A percentile compares a stretch with the other conserved stretches of the same genome.
phyloP scores from a whole-genome alignment of 2,329 filamentous ascomycete species.

The Fusarium sp. region DNA sequence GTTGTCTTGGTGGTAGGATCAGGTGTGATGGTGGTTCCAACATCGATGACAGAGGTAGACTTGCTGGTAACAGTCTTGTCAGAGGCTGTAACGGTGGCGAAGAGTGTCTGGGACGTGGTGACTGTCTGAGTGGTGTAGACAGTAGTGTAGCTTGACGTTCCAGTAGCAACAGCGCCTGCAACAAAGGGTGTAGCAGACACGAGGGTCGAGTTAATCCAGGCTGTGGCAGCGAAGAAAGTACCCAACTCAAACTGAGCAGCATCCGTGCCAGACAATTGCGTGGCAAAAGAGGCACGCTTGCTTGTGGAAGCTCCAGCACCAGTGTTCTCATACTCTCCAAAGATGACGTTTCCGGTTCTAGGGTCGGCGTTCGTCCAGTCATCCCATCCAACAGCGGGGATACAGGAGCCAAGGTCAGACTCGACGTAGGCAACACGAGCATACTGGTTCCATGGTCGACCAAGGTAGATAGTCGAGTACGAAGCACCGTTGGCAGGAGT shows the following conservation, averaged over 20 bases:
- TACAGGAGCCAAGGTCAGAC: conserved; percentile 24
- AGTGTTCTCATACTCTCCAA: conserved; percentile 37
- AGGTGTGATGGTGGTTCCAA: conserved; percentile 38
- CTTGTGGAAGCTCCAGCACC: conserved; percentile 33
- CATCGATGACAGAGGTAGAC: conserved; percentile 27
- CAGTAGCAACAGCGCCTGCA: conserved; percentile 19
- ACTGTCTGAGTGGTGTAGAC: conserved; percentile 36
- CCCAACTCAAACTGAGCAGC: conserved; percentile 34
- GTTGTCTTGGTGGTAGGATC: conserved; percentile 30
- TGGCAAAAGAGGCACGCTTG: conserved; percentile 37
- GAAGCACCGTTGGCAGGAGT: conserved; percentile 42
- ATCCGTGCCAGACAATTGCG: conserved; percentile 10
- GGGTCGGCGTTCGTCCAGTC: conserved; percentile 38
- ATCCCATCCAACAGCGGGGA: conserved; percentile 34
- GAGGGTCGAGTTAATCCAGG: conserved; percentile 40
- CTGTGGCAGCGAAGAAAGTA: conserved; percentile 34
- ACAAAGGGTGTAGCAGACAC: conserved; percentile 36
- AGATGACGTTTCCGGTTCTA: conserved; percentile 34
- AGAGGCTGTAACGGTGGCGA: conserved; percentile 22
- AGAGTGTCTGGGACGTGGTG: conserved; percentile 31
- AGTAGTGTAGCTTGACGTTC: conserved; percentile 22
- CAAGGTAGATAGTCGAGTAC: conserved; percentile 37
- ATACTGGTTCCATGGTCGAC: conserved; percentile 38
- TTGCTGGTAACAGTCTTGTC: conserved; percentile 27
- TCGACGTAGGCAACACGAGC: conserved; percentile 40